phyloP scores from a whole-genome alignment of 306 rosid genomes.

The Carpinus viminea region DNA sequence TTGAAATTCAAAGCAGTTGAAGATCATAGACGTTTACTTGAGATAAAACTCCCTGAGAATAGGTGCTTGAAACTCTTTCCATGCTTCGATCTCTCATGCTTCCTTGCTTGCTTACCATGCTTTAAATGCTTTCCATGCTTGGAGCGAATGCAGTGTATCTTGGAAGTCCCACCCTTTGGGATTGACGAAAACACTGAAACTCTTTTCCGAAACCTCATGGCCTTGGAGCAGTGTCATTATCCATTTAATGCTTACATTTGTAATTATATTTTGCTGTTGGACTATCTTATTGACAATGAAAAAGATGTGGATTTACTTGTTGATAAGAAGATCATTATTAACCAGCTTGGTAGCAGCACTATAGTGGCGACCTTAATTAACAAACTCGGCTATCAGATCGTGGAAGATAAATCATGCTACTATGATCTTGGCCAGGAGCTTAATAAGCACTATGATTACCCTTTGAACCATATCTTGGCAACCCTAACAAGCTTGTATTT shows the following conservation, averaged over 20 bases:
- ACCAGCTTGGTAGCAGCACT: constrained; percentile 24
- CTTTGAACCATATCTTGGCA: constrained; percentile 18
- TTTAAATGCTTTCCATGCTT: neutral
- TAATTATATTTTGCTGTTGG: constrained; percentile 25
- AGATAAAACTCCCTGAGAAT: neutral
- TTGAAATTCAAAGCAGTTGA: neutral
- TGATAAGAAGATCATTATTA: constrained; percentile 4
- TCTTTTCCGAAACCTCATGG: constrained; percentile 28
- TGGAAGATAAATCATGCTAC: constrained; percentile 11
- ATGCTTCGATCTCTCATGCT: neutral
- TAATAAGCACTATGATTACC: neutral
- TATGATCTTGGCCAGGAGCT: neutral
- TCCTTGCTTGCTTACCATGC: neutral
- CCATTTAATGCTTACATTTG: constrained; percentile 15
- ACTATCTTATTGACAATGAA: constrained; percentile 20
- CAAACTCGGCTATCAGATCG: constrained; percentile 15
- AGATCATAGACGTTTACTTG: neutral
- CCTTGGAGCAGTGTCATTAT: constrained; percentile 33
- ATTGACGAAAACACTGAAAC: neutral
- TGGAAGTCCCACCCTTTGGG: neutral
- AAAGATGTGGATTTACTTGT: constrained; percentile 28
- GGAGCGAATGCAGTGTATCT: neutral
- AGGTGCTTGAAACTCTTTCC: neutral
- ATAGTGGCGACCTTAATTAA: constrained; percentile 21
- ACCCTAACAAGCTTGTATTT: constrained; percentile 16